Percentiles rank a stretch among this genome's conserved stretches.
Evolutionary conservation across 768 basidiomycete genomes (phyloP).

Genomic region (Pleurotus djamor): DNA sequence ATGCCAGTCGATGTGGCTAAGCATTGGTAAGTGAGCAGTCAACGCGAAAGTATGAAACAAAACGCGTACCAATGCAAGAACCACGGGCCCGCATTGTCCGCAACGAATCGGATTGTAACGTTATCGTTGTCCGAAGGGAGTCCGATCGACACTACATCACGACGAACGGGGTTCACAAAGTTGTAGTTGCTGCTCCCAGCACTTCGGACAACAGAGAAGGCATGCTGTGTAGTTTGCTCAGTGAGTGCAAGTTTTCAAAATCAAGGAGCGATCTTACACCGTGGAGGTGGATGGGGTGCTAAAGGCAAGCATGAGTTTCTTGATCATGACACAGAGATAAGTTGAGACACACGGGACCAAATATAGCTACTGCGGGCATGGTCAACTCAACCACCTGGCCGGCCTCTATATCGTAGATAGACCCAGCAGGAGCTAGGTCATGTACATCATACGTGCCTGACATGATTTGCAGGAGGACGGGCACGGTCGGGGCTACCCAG

Average conservation of each 20-base stretch:
- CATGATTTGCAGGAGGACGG: constrained; percentile 42
- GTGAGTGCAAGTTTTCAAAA: not conserved
- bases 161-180: constrained; percentile 46
- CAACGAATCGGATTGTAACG: constrained; percentile 59
- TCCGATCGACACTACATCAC: constrained; percentile 46
- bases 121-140: constrained; percentile 25
- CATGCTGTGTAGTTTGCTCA: constrained; percentile 21
- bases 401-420: constrained; percentile 1
- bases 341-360: not conserved
- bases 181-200: constrained; percentile 37
- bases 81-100: constrained; percentile 70
- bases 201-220: constrained; percentile 39
- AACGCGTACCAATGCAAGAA: constrained; percentile 40
- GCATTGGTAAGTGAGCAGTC: not conserved
- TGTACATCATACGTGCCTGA: constrained; percentile 33
- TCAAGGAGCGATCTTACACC: constrained; percentile 29
- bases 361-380: not conserved
- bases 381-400: constrained; percentile 1
- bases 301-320: not conserved
- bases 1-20: constrained; percentile 43
- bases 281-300: constrained; percentile 48
- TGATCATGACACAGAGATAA: not conserved
- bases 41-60: not conserved
- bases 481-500: constrained; percentile 29
- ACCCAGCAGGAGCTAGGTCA: constrained; percentile 13